Base-by-base conservation (phyloP, 139 green algal species). In the Desmodesmus armatus region DNA sequence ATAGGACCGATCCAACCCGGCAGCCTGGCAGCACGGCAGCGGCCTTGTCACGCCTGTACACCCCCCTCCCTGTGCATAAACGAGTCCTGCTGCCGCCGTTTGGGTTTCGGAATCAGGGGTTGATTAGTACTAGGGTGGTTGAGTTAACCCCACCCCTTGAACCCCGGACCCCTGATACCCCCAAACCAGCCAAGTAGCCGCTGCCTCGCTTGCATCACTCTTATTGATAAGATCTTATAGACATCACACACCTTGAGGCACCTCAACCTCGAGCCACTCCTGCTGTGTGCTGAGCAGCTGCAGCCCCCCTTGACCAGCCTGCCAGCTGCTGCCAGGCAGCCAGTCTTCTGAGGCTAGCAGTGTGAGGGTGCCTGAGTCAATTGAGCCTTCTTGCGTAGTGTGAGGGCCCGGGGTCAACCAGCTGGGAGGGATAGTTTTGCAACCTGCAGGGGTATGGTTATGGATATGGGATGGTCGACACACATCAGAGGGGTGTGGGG, bases 301-400 rank as follows among this genome's bases (percentile, higher is more conserved):
- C 70, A 89, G 41, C 17, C 85, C 85, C 6, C 85, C 85, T 49
- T 87, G 44, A 33, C 85, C 85, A n/a, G 85, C 37, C 70, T 70
- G 71, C 85, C 75, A 82, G 15, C 31, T n/a, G 27, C 84, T 72
- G 71, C 71, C 58, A 5, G 37, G 25, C 29, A 78, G 40, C 77
- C 79, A 89, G 71, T 86, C 85, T 25, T 89, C 70, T n/a, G 77
- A 83, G 5, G 71, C 71, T 35, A 89, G 85, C 70, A 89, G 71
- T 3, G 85, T 89, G 47, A 89, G 71, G 3, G 71, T 83, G 43
- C 85, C 85, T 7, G 70, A 84, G 44, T 89, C 85, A 21, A 78
- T 47, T 89, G 85, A 0, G 85, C 79, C 85, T 89, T 89, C 79
- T 89, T 89, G 43, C 85, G 55, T 31, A 89, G 78, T 81, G 3